Conservation (phyloP, 164 flowering plant species). For the Dillenia suffruticosa region DNA sequence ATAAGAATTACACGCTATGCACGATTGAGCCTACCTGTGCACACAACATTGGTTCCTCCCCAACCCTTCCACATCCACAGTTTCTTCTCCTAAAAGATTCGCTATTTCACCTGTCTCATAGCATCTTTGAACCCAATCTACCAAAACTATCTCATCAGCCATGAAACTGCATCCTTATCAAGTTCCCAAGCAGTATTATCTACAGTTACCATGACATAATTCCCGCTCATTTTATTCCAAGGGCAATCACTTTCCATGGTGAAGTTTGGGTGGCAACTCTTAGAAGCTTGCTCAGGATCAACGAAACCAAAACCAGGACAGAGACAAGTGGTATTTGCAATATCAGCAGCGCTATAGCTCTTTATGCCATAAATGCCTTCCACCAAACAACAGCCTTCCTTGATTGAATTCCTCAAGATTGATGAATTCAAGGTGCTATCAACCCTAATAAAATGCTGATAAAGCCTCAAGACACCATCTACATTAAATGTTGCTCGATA, state of each 20-base stretch:
- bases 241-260: neutral
- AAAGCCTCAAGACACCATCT: slow-evolving; percentile 8
- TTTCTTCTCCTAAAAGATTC: slow-evolving; percentile 10
- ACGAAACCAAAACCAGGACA: slow-evolving; percentile 23
- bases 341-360: slow-evolving; percentile 6
- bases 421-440: neutral
- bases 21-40: no score
- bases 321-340: slow-evolving; percentile 5
- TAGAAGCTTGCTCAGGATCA: neutral
- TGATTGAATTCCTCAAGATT: slow-evolving; percentile 4
- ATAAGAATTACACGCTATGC: no score
- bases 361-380: slow-evolving; percentile 24
- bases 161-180: slow-evolving; percentile 7
- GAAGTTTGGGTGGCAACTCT: slow-evolving; percentile 15
- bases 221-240: neutral
- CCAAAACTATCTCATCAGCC: slow-evolving; percentile 21
- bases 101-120: slow-evolving; percentile 14
- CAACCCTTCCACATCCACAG: no score
- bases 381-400: slow-evolving; percentile 5
- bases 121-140: slow-evolving; percentile 26
- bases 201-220: neutral
- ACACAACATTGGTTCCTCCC: no score
- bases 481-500: slow-evolving; percentile 3
- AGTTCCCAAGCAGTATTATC: neutral
- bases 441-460: neutral